Evolutionary conservation across 805 yeast genomes (phyloP), one percentile per base, ranked within the genome.

Genomic region (Schwanniomyces vanrijiae): DNA sequence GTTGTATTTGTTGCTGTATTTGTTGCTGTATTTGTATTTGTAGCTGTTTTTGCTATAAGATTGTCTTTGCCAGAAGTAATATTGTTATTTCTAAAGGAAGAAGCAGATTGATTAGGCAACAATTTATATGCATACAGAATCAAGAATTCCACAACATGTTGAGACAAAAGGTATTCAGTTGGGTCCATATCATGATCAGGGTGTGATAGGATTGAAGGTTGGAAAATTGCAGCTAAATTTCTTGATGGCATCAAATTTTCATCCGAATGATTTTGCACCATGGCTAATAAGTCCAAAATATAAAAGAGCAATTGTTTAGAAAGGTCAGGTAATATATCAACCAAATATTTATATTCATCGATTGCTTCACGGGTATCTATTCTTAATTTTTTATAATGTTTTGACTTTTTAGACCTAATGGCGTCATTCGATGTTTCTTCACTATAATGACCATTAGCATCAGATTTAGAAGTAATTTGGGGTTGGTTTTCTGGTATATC

Each of bases 171-270:
- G 68, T 91, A 91, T 66, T 94, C 97, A 26, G 83, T 89, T 0
- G 97, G 97, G 37, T 86, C 81, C 84, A 92, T 81, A 61, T 91
- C 97, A 64, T 94, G 97, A 54, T 78, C 80, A 4, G 97, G 96
- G 64, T 92, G 98, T 8, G 96, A 87, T 44, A 94, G 73, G 14
- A 94, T 83, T n/a, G 96, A 88, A 3, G 99, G 98, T 69, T 94
- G 99, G 71, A 94, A 94, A 47, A 94, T 88, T 1, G 98, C 96
- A 1, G 98, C 96, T 53, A 94, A 72, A 62, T 94, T 94, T 56
- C 90, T 81, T 1, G 96, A 88, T 1, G 97, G 83, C 99, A 94
- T 94, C 53, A 89, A 73, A 63, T 91, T 94, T 49, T 81, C 81
- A 42, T 79, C 80, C 13, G 95, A 78, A 58, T 87, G 84, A 49